Conservation (phyloP, 1,284 basidiomycete species). For the Inonotus hispidus region DNA sequence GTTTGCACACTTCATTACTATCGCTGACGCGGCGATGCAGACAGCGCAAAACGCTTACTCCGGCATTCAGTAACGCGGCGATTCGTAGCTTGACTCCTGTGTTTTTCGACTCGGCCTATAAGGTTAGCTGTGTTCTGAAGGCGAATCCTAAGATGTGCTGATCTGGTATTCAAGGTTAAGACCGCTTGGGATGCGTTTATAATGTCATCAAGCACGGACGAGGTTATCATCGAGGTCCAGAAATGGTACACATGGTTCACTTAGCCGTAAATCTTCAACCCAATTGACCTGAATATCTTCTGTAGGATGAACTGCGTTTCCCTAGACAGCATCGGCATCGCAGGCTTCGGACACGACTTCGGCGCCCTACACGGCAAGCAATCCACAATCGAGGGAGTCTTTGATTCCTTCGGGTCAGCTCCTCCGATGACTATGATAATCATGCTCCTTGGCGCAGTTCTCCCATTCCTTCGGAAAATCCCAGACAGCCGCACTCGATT, state of each 20-base stretch:
- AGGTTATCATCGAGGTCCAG: constrained; percentile 47
- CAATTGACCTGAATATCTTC: not conserved
- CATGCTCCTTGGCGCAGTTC: constrained; percentile 35
- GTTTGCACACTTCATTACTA: no score
- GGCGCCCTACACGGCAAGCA: constrained; percentile 43
- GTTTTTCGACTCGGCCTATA: constrained; percentile 43
- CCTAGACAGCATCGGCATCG: constrained; percentile 54
- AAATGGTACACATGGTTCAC: constrained; percentile 31
- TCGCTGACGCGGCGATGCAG: constrained; percentile 22
- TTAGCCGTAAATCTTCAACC: not conserved
- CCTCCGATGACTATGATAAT: constrained; percentile 28
- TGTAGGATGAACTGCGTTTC: constrained; percentile 44
- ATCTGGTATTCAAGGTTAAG: constrained; percentile 26
- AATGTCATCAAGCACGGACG: constrained; percentile 29
- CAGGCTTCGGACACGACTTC: constrained; percentile 54
- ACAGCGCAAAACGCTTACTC: constrained; percentile 38
- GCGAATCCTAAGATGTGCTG: not conserved
- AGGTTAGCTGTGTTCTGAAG: constrained; percentile 31
- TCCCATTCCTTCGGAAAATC: constrained; percentile 40
- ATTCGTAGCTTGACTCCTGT: constrained; percentile 32
- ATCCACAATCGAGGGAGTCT: constrained; percentile 39
- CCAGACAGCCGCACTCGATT: constrained; percentile 37
- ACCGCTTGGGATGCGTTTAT: constrained; percentile 44
- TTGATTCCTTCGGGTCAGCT: constrained; percentile 36
- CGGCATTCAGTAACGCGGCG: constrained; percentile 37